Conservation (phyloP, 768 basidiomycete species). For the Cystobasidiopsis lactophilus region DNA sequence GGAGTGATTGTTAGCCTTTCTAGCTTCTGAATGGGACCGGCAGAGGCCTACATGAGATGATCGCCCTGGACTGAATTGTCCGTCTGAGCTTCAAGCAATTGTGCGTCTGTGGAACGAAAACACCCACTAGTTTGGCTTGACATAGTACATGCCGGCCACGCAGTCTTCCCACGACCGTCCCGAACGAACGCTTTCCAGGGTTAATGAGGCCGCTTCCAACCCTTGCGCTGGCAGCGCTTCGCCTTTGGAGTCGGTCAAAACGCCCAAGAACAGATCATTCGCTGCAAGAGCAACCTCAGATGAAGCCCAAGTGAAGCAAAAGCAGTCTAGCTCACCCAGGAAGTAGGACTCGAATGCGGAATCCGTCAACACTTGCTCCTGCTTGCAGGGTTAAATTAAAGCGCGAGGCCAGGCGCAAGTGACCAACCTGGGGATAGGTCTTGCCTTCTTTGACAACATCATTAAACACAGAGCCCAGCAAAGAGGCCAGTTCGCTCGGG, state of each 20-base stretch:
- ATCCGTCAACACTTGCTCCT: not conserved
- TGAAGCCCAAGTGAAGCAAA: too few species aligned
- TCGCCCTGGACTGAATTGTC: too few species aligned
- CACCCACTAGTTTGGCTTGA: too few species aligned
- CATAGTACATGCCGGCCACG: constrained; percentile 34
- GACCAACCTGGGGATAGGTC: constrained; percentile 70
- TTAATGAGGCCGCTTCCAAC: too few species aligned
- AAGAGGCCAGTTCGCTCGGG: constrained; percentile 1
- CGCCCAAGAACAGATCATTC: not conserved
- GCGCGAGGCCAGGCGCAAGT: too few species aligned
- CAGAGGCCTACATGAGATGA: too few species aligned
- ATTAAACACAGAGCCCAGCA: constrained; percentile 31
- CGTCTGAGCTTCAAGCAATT: too few species aligned
- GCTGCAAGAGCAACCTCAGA: too few species aligned
- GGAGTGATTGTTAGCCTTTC: not conserved
- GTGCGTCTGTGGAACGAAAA: too few species aligned
- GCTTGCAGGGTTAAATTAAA: too few species aligned
- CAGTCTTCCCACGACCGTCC: constrained; percentile 44
- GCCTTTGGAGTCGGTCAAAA: constrained; percentile 11
- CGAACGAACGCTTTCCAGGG: constrained; percentile 27
- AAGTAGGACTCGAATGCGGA: constrained; percentile 13
- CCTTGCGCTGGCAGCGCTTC: constrained; percentile 16
- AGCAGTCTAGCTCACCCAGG: too few species aligned
- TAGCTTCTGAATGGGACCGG: not conserved
- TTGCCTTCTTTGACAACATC: constrained; percentile 48